Conservation (phyloP, 164 flowering plant genomes). For the Chimonanthus salicifolius region DNA sequence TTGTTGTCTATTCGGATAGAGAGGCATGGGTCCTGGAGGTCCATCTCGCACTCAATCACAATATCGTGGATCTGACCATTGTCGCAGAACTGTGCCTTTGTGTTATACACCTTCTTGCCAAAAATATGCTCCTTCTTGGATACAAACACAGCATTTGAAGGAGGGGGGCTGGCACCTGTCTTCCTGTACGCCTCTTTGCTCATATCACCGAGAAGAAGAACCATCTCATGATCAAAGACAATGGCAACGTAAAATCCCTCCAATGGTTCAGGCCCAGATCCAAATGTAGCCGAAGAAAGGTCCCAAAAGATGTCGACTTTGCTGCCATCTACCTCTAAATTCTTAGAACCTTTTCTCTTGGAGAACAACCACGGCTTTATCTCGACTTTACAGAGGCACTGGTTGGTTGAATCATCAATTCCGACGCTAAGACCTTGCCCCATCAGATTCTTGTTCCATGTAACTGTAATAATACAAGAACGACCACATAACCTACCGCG, state of each 20-base stretch:
- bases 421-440: constrained; percentile 35
- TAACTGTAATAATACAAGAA: constrained; percentile 30
- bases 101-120: constrained; percentile 32
- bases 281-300: constrained; percentile 35
- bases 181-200: constrained; percentile 33
- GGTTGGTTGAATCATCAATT: constrained; percentile 26
- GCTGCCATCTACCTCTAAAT: constrained; percentile 15
- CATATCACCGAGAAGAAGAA: constrained; percentile 38
- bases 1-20: constrained; percentile 28
- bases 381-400: constrained; percentile 33
- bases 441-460: constrained; percentile 44
- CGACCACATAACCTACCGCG: constrained; percentile 20
- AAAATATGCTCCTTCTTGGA: constrained; percentile 39
- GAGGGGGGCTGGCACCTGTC: constrained; percentile 15
- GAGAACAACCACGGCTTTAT: constrained; percentile 42
- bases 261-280: constrained; percentile 36
- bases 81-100: constrained; percentile 36
- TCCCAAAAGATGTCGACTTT: constrained; percentile 41
- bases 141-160: constrained; percentile 23
- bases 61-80: constrained; percentile 32
- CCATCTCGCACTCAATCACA: constrained; percentile 31
- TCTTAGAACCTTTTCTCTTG: constrained; percentile 36
- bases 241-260: constrained; percentile 34
- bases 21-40: constrained; percentile 28
- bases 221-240: constrained; percentile 26